Evolutionary conservation across 805 yeast species (phyloP), one percentile per base, ranked within the genome.

Genomic region (Cyberlindnera galapagoensis): DNA sequence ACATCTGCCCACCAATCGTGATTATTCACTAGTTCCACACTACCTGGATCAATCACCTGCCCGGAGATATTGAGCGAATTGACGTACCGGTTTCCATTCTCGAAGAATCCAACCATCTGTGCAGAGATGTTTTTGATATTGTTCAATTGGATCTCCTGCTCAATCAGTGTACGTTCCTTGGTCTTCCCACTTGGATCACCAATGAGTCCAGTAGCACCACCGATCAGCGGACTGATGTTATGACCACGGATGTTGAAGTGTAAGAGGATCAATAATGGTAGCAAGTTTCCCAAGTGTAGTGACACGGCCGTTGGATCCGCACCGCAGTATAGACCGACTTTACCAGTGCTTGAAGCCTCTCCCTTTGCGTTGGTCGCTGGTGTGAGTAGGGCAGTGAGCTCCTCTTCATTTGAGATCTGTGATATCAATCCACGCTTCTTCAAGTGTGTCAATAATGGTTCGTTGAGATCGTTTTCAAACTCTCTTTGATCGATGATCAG

Each of bases 121-220:
- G 27, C 24, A 26, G 74, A 65, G 28, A 90, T 85, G 13, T 61
- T 58, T 0, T 45, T 42, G 6, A 83, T 75, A 52, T 92, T 92
- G 8, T 55, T 56, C 21, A 60, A 44, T 32, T 90, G 62, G 6
- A 62, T 67, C 3, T 60, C 52, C 4, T 62, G 63, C n/a, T 63
- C 75, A 65, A 88, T 68, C 11, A 58, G 62, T 9, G 60, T 56
- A 35, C 98, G 67, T 50, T 87, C 97, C 0, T 88, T 74, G 0
- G 69, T 62, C 45, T 96, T 67, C 0, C 97, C 98, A 33, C 95
- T 84, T 7, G 98, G 98, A 56, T 92, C 98, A 7, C 98, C 98
- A 2, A 92, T 95, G 9, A 73, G 71, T 7, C 96, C 97, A 0
- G 98, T 92, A 6, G 97, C 98, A 16, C 94, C 95, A 13, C 95